These are phyloP conservation scores for Coniferiporia sulphurascens DNA, from an alignment of 1,284 basidiomycete genomes.

Conservation along the genomic window DNA sequence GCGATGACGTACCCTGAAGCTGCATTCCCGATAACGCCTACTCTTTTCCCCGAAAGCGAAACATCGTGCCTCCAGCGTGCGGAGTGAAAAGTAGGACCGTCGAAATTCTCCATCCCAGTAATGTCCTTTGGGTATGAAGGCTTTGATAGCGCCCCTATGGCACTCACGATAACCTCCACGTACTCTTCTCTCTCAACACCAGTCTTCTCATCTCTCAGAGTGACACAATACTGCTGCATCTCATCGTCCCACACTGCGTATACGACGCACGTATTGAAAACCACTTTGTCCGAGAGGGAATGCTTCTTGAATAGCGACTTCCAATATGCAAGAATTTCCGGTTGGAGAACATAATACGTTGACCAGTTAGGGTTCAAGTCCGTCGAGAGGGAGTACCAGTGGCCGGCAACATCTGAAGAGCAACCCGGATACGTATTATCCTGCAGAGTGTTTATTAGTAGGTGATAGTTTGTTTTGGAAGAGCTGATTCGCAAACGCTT, in stretches of 20 bases:
- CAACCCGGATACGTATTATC: conserved; percentile 40
- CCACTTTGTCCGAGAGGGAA: conserved; percentile 31
- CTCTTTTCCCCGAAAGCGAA: conserved; percentile 44
- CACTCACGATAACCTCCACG: conserved; percentile 24
- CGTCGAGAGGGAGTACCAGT: conserved; percentile 54
- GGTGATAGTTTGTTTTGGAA: no score
- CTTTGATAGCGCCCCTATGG: conserved; percentile 27
- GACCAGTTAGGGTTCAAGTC: conserved; percentile 51
- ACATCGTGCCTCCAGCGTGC: conserved; percentile 54
- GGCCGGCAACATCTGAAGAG: conserved; percentile 48
- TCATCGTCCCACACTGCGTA: conserved; percentile 42
- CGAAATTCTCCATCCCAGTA: conserved; percentile 41
- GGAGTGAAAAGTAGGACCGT: conserved; percentile 51
- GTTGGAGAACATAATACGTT: conserved; percentile 38
- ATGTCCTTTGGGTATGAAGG: conserved; percentile 43
- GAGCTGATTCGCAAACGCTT: conserved; percentile 18
- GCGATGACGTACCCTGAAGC: conserved; percentile 45
- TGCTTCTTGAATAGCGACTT: conserved; percentile 41
- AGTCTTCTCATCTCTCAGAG: conserved; percentile 30
- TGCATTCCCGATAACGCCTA: conserved; percentile 63
- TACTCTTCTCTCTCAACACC: conserved; percentile 14
- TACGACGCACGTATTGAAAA: conserved; percentile 38
- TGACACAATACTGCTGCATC: conserved; percentile 35
- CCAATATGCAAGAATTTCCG: conserved; percentile 49
- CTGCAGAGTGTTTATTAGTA: conserved; percentile 24